Base-by-base conservation (phyloP, 768 basidiomycete genomes). In the Rhodotorula sphaerocarpa region DNA sequence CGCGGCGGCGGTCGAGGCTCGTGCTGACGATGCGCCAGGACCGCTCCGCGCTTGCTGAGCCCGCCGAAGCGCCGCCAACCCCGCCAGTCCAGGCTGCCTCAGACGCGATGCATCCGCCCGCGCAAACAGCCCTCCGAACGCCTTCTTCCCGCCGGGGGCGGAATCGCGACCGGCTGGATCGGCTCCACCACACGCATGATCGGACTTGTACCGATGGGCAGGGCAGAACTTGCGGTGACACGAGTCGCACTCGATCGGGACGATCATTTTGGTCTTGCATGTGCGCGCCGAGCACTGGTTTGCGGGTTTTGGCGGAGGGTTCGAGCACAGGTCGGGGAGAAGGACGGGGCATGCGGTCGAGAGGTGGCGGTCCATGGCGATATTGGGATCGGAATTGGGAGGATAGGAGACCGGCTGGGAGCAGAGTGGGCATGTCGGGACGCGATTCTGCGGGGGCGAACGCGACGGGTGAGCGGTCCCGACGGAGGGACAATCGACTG, bases 371-470 rank as follows among this genome's bases (percentile, higher is more conserved):
- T 70, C 66, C 70, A 70, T 70, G 18, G 66, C 18, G 28, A 55
- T 7, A 43, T 70, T 66, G 7, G 70, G 70, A 31, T 67, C 63
- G 9, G 51, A 51, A 41, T 45, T 50, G 42, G 43, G 31, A 0
- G 70, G 59, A 47, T 55, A 53, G 42, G 58, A 43, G 55, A 68
- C 21, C 33, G 63, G 60, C 1, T 36, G 23, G 2, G 57, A 55
- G 55, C 70, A 70, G 44, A 70, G 61, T 2, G 66, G 70, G 54
- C 70, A 70, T 21, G 60, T 56, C 5, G 70, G 70, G 43, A 70
- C 51, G 30, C 65, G 69, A 50, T 61, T 67, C 63, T 64, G 56
- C 25, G 23, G 0, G 18, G 14, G 30, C n/a, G 46, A 5, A n/a
- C 30, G 6, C 1, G n/a, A 27, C 25, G 39, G 36, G 28, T n/a